phyloP scores from a whole-genome alignment of 345 rosid genomes.

The Dimocarpus longan region DNA sequence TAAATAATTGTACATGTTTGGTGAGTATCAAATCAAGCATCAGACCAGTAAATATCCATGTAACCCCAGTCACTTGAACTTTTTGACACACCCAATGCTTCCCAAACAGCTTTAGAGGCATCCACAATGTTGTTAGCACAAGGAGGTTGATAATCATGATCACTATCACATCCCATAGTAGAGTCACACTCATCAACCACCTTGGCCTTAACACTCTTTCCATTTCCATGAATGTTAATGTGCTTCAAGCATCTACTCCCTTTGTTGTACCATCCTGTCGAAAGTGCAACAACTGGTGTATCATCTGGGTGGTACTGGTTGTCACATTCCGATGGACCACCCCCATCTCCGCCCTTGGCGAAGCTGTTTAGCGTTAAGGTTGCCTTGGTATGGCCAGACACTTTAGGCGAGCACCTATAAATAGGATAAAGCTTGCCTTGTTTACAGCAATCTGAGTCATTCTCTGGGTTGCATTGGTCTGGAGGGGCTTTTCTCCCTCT shows the following conservation, averaged over 20 bases:
- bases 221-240: conserved; percentile 31
- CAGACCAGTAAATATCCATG: conserved; percentile 25
- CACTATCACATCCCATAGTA: conserved; percentile 23
- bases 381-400: conserved; percentile 23
- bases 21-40: conserved; percentile 8
- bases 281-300: conserved; percentile 29
- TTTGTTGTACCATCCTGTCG: conserved; percentile 39
- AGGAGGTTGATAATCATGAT: conserved; percentile 38
- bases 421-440: conserved; percentile 19
- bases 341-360: conserved; percentile 25
- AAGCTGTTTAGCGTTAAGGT: conserved; percentile 27
- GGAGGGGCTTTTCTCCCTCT: conserved; percentile 26
- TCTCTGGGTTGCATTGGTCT: conserved; percentile 1
- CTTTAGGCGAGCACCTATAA: conserved; percentile 25
- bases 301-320: conserved; percentile 22
- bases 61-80: conserved; percentile 9
- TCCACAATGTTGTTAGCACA: conserved; percentile 33
- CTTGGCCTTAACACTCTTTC: conserved; percentile 26
- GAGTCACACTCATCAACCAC: conserved; percentile 42
- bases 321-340: conserved; percentile 36
- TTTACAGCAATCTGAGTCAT: conserved; percentile 22
- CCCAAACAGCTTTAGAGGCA: conserved; percentile 37
- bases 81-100: conserved; percentile 25
- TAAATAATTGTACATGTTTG: too few relatives aligned
- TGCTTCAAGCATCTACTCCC: conserved; percentile 21